phyloP scores from a whole-genome alignment of 306 rosid species.

The Comarum palustre region DNA sequence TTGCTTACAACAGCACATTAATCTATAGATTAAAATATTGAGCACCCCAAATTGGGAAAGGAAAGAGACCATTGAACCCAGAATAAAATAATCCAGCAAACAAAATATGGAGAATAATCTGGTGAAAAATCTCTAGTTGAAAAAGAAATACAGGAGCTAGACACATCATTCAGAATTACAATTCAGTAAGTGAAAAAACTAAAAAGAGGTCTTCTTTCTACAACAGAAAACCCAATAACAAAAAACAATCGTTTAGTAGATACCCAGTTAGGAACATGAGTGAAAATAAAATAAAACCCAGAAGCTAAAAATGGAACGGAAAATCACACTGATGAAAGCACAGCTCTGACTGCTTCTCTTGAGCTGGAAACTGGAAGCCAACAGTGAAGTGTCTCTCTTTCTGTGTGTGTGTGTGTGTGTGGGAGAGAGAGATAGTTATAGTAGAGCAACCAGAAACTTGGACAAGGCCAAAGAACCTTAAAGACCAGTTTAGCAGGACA shows the following conservation, averaged over 20 bases:
- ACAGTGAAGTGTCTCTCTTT: not conserved
- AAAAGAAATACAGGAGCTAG: not conserved
- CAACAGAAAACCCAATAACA: not conserved
- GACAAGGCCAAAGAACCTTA: not conserved
- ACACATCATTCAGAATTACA: conserved; percentile 4
- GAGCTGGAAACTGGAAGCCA: conserved; percentile 24
- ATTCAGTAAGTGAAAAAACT: not conserved
- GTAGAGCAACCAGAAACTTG: conserved; percentile 2
- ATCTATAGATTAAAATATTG: conserved; percentile 2
- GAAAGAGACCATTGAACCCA: conserved; percentile 10
- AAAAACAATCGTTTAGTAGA: not conserved
- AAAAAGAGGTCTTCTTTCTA: not conserved
- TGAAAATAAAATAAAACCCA: not conserved
- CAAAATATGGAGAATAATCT: not conserved
- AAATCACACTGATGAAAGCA: conserved; percentile 10
- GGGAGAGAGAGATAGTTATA: not conserved
- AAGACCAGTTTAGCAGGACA: conserved; percentile 10
- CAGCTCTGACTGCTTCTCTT: conserved; percentile 6
- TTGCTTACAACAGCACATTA: not conserved
- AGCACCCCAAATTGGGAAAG: conserved; percentile 4
- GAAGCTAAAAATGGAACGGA: conserved; percentile 15
- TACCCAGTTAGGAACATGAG: conserved; percentile 19
- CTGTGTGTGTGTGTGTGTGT: not conserved
- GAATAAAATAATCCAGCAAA: conserved; percentile 14
- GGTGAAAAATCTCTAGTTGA: not conserved